Base-by-base conservation (phyloP, 192 early-diverging fungal species). In the Podila verticillata region DNA sequence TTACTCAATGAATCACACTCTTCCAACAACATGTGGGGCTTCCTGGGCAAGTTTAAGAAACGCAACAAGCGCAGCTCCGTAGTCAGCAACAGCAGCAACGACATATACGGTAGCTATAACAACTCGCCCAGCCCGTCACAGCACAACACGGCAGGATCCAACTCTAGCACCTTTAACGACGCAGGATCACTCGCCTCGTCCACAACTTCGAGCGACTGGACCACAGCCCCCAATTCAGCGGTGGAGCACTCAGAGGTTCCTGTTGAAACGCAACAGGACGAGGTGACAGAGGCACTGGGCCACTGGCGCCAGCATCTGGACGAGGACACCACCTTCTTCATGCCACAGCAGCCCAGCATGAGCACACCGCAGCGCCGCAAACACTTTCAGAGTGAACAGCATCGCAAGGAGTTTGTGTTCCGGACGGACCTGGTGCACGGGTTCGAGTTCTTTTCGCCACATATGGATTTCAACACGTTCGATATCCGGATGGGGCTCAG, bases 381-480 rank as follows among this genome's bases (percentile, higher is more conserved):
- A 39, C 22, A 82, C 58, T 82, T 82, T 28, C 81, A 72, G 32
- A 57, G 60, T 6, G 81, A 60, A 22, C 57, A 63, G 17, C 51
- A 57, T 5, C 60, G 81, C 15, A 68, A 35, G 48, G 47, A 59
- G 35, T 82, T 82, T 63, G 59, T 66, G 29, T 82, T 72, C 60
- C 66, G 54, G 22, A 29, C 74, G 5, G 59, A 82, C 5, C 59
- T 67, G 7, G 81, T 82, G 15, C 66, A 82, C 57, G 81, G 73
- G 57, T 82, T 75, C 35, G 81, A 82, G 44, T 82, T 82, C 68
- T 82, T 68, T 60, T 65, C 73, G 24, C 81, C 81, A 0, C 65
- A 75, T 44, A 75, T 82, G 68, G 60, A 82, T 32, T 82, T 82
- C 48, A 82, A 75, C 58, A 82, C 72, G 24, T 81, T 81, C 34